These are phyloP conservation scores for Biscogniauxia mediterranea DNA, from an alignment of 2,329 filamentous ascomycete species.

Conservation along the genomic window DNA sequence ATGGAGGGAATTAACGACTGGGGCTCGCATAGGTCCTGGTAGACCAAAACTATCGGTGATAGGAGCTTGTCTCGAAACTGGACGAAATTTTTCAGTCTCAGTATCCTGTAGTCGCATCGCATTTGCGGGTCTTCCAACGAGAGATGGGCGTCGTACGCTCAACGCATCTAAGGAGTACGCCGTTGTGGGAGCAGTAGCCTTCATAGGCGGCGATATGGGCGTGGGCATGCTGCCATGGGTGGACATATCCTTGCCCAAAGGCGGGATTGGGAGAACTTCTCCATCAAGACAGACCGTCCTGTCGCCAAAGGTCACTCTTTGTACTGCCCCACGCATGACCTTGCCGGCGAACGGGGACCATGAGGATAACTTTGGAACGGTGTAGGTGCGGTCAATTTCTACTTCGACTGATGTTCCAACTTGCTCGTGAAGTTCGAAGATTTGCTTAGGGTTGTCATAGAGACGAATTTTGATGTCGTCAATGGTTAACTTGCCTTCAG, in stretches of 20 bases:
- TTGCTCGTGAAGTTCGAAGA: constrained; percentile 82
- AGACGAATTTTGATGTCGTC: constrained; percentile 70
- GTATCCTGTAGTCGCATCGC: constrained; percentile 37
- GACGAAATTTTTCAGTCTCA: constrained; percentile 27
- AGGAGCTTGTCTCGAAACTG: constrained; percentile 23
- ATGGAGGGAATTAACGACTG: constrained; percentile 60
- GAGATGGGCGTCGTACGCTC: constrained; percentile 33
- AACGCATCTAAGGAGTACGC: constrained; percentile 38
- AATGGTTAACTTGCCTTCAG: constrained; percentile 69
- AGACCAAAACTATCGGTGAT: constrained; percentile 46
- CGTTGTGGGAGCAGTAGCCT: constrained; percentile 44
- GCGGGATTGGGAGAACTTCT: constrained; percentile 53
- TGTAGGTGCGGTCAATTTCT: constrained; percentile 71
- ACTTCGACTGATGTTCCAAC: constrained; percentile 70
- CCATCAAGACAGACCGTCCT: constrained; percentile 75
- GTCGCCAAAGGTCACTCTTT: constrained; percentile 73
- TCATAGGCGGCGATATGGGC: constrained; percentile 57
- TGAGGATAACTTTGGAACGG: constrained; percentile 47
- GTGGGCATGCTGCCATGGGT: constrained; percentile 53
- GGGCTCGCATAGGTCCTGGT: constrained; percentile 47
- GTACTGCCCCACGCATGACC: constrained; percentile 66
- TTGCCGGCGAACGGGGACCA: constrained; percentile 75
- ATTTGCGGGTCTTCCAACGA: constrained; percentile 25
- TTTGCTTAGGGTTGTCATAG: constrained; percentile 76
- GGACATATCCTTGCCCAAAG: constrained; percentile 74